phyloP scores from a whole-genome alignment of 352 stramenopile species.

The Albugo candida region DNA sequence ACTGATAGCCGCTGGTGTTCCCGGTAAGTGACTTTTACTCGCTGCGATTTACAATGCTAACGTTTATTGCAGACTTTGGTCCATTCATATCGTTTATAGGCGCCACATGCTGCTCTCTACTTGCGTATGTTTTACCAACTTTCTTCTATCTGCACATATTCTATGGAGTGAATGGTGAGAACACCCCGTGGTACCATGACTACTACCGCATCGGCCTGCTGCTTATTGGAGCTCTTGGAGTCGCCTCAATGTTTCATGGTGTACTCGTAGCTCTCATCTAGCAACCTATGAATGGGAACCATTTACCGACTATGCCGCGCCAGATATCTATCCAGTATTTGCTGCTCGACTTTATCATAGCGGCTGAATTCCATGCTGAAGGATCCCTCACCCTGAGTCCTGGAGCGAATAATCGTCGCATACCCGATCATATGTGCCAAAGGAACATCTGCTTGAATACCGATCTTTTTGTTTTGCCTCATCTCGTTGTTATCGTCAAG shows the following conservation, averaged over 20 bases:
- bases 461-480: conserved; percentile 6
- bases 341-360: conserved; percentile 13
- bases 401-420: conserved; percentile 52
- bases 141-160: conserved; percentile 20
- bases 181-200: too few relatives aligned
- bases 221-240: too few relatives aligned
- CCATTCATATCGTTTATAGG: conserved; percentile 83
- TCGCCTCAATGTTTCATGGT: too few relatives aligned
- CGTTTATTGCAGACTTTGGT: conserved; percentile 53
- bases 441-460: conserved; percentile 39
- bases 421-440: conserved; percentile 65
- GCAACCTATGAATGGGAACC: too few relatives aligned
- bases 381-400: conserved; percentile 57
- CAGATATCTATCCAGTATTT: too few relatives aligned
- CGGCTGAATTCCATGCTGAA: conserved; percentile 59
- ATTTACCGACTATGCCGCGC: too few relatives aligned
- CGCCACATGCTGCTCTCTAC: conserved; percentile 73
- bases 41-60: conserved; percentile 6
- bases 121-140: conserved; percentile 78
- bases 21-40: conserved; percentile 15
- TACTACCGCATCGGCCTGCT: too few relatives aligned
- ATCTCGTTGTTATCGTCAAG: conserved; percentile 8
- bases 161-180: too few relatives aligned
- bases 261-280: too few relatives aligned
- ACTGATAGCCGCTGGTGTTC: conserved; percentile 54